Conservation (phyloP, 164 flowering plant species). For the Stephania yunnanensis region DNA sequence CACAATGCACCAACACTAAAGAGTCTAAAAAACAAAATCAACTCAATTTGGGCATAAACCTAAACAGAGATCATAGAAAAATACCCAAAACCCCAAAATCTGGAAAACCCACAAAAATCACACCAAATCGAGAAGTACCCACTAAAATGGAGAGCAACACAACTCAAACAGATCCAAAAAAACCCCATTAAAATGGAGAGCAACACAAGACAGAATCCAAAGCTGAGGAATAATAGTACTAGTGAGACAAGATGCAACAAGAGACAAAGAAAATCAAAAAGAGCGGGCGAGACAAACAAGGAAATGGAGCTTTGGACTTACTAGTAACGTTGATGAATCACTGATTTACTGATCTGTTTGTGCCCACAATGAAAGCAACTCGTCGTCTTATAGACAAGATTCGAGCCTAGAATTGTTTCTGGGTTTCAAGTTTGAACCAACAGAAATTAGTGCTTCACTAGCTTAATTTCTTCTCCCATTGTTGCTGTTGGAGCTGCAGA, state of each 20-base stretch:
- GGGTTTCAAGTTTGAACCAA: not conserved
- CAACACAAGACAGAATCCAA: conserved; percentile 1
- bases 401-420: conserved; percentile 3
- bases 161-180: conserved; percentile 1
- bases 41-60: not conserved
- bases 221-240: not conserved
- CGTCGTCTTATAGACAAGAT: conserved; percentile 2
- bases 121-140: not conserved
- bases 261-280: conserved; percentile 20
- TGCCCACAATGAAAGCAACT: conserved; percentile 32
- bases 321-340: conserved; percentile 14
- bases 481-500: not conserved
- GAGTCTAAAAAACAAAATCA: too few species aligned
- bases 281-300: conserved; percentile 26
- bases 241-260: not conserved
- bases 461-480: not conserved
- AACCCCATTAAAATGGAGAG: not conserved
- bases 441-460: not conserved
- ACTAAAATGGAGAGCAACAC: not conserved
- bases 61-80: not conserved
- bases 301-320: conserved; percentile 19
- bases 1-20: too few species aligned
- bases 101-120: not conserved
- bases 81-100: not conserved
- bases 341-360: not conserved